These are phyloP conservation scores for Mycosarcoma mackinlayi DNA, from an alignment of 1,284 basidiomycete species.

Conservation along the genomic window DNA sequence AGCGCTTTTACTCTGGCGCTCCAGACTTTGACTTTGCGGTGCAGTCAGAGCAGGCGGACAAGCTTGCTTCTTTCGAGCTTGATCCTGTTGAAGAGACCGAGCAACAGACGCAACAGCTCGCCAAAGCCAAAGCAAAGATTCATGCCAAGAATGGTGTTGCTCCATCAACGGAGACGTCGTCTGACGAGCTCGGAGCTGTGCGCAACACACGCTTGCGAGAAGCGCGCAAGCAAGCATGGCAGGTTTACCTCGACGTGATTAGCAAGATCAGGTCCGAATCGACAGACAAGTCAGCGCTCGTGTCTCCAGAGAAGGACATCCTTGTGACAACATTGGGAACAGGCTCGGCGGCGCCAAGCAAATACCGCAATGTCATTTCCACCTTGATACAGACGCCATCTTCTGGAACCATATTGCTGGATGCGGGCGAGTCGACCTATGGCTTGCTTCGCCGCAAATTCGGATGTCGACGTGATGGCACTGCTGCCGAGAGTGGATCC, in stretches of 20 bases:
- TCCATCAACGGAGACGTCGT: conserved; percentile 18
- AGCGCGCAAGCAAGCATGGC: conserved; percentile 49
- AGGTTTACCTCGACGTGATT: conserved; percentile 48
- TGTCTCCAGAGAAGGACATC: conserved; percentile 70
- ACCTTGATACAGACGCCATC: conserved; percentile 61
- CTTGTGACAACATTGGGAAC: conserved; percentile 84
- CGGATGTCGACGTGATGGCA: conserved; percentile 70
- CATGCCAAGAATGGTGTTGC: conserved; percentile 50
- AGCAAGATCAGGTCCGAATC: conserved; percentile 31
- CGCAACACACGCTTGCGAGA: conserved; percentile 39
- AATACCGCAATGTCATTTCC: conserved; percentile 65
- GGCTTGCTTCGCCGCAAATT: conserved; percentile 86
- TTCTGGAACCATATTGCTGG: conserved; percentile 76
- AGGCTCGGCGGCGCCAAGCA: conserved; percentile 82
- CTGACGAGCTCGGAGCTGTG: conserved; percentile 26
- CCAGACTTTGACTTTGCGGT: conserved; percentile 64
- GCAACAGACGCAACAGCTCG: conserved; percentile 71
- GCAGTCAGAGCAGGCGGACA: conserved; percentile 27
- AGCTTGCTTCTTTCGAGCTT: conserved; percentile 68
- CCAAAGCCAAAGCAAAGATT: conserved; percentile 45
- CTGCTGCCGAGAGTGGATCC: conserved; percentile 18
- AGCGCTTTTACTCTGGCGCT: conserved; percentile 25
- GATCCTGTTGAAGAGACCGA: conserved; percentile 69
- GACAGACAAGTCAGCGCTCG: neutral
- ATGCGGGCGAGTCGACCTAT: conserved; percentile 90